Conservation (phyloP, 2,329 filamentous ascomycete genomes). For the Aureobasidium pullulans region DNA sequence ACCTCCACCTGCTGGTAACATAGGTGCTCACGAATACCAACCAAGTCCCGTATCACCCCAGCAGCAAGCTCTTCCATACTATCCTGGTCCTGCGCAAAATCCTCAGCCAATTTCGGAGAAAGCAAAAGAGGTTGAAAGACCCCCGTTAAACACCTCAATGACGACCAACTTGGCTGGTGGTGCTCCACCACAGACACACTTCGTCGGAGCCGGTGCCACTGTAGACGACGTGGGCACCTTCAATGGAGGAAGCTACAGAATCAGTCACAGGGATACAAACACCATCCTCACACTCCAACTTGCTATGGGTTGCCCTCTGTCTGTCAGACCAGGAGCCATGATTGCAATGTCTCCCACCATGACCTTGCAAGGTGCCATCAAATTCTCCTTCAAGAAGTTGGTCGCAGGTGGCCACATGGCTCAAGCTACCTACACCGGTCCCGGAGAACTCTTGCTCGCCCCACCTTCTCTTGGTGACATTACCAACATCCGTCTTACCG, state of each 20-base stretch:
- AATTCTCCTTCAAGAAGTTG: constrained; percentile 89
- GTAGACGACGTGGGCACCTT: constrained; percentile 87
- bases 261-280: constrained; percentile 87
- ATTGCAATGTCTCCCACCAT: constrained; percentile 90
- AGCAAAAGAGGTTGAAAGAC: constrained; percentile 10
- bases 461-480: constrained; percentile 79
- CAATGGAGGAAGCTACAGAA: constrained; percentile 89
- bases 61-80: constrained; percentile 27
- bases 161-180: constrained; percentile 27
- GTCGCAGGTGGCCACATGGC: constrained; percentile 72
- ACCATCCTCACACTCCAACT: constrained; percentile 83
- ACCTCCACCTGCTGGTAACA: constrained; percentile 5
- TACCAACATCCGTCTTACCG: constrained; percentile 66
- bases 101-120: constrained; percentile 26
- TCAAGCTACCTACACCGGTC: constrained; percentile 75
- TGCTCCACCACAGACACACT: constrained; percentile 46
- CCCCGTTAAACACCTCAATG: constrained; percentile 25
- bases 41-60: constrained; percentile 14
- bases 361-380: constrained; percentile 72
- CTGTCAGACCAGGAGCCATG: constrained; percentile 79
- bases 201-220: constrained; percentile 55
- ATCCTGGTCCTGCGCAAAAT: constrained; percentile 30
- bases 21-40: background rate
- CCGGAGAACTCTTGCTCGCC: constrained; percentile 80
- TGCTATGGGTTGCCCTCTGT: constrained; percentile 78